phyloP scores from a whole-genome alignment of 2,329 filamentous ascomycete species.

The Calycina marina region DNA sequence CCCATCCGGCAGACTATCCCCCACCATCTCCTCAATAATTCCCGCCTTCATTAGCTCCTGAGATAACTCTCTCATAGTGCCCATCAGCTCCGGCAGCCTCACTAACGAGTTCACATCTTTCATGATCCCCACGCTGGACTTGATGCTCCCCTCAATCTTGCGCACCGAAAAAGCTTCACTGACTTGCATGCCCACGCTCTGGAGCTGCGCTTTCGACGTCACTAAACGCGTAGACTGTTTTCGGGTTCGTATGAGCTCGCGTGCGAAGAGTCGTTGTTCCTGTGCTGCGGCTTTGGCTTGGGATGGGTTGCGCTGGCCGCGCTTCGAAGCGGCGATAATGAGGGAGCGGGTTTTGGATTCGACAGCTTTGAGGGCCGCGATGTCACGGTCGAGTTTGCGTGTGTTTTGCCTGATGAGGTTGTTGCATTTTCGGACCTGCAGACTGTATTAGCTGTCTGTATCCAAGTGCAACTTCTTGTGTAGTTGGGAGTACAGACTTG shows the following conservation, averaged over 20 bases:
- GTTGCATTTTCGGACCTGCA: constrained; percentile 89
- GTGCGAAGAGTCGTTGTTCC: constrained; percentile 78
- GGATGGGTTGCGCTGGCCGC: constrained; percentile 65
- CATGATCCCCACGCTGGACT: constrained; percentile 82
- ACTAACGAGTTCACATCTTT: constrained; percentile 86
- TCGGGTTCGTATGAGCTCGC: constrained; percentile 72
- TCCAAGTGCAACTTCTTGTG: no score
- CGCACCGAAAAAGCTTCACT: constrained; percentile 89
- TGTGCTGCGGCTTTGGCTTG: constrained; percentile 64
- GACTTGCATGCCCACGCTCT: constrained; percentile 93
- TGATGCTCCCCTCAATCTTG: constrained; percentile 89
- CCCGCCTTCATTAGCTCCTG: constrained; percentile 86
- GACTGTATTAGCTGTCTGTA: not conserved
- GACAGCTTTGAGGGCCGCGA: constrained; percentile 59
- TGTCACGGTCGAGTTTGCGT: constrained; percentile 89
- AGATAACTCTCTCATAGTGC: constrained; percentile 78
- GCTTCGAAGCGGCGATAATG: constrained; percentile 70
- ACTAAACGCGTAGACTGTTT: constrained; percentile 60
- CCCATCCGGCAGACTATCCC: constrained; percentile 68
- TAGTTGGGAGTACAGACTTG: constrained; percentile 52
- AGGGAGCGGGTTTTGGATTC: constrained; percentile 75
- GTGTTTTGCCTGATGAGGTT: constrained; percentile 76
- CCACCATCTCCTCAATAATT: constrained; percentile 96
- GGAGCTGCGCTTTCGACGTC: constrained; percentile 82
- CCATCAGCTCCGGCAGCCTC: constrained; percentile 69